Conservation (phyloP, 805 yeast genomes). For the Kazachstania kunashirensis region DNA sequence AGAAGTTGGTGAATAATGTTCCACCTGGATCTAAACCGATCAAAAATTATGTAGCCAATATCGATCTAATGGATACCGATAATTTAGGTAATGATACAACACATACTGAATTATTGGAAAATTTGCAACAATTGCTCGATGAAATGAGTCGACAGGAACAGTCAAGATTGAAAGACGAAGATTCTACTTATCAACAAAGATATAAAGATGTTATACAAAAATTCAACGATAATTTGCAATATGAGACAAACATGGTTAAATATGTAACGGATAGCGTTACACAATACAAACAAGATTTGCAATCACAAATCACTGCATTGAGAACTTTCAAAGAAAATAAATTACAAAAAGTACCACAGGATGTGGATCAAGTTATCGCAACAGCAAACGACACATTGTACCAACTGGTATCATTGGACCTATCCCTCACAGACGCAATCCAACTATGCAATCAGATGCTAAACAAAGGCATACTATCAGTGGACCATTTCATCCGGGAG, state of each 20-base stretch:
- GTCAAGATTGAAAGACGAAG: background rate
- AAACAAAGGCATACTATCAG: constrained; percentile 12
- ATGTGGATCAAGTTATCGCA: constrained; percentile 24
- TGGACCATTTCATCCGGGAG: constrained; percentile 28
- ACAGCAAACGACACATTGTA: constrained; percentile 49
- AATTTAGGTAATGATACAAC: background rate
- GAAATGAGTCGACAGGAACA: background rate
- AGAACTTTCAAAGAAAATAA: constrained; percentile 9
- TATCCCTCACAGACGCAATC: constrained; percentile 62
- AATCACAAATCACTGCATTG: constrained; percentile 7
- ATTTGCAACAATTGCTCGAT: background rate
- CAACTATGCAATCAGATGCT: constrained; percentile 34
- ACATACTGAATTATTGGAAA: background rate
- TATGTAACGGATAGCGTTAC: background rate
- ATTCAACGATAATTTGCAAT: constrained; percentile 2
- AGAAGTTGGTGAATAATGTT: no score
- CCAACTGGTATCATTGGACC: constrained; percentile 48
- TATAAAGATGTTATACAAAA: background rate
- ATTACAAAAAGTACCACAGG: constrained; percentile 33
- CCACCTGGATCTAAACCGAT: no score
- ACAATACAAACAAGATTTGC: background rate
- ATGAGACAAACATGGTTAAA: constrained; percentile 1
- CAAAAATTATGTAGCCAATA: background rate
- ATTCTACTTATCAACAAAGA: background rate
- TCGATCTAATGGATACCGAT: background rate